Conservation (phyloP, 2,329 filamentous ascomycete genomes). For the Ustilaginoidea virens region DNA sequence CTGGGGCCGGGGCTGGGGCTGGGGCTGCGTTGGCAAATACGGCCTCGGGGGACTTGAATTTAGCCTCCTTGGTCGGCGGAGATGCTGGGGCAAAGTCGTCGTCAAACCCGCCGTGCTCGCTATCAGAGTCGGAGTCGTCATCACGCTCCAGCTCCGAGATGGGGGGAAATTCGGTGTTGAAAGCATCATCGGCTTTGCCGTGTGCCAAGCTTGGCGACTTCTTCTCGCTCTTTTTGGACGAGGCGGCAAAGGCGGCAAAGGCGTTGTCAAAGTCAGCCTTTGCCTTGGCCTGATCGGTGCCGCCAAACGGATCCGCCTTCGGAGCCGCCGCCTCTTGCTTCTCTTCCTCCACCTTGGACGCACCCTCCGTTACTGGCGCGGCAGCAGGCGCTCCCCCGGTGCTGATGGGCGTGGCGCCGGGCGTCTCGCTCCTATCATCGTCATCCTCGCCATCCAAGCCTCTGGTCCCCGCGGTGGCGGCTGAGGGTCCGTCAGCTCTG, state of each 20-base stretch:
- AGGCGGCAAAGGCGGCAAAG: slow-evolving; percentile 57
- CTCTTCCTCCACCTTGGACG: slow-evolving; percentile 7
- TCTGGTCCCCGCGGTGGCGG: slow-evolving; percentile 4
- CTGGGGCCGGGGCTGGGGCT: not conserved
- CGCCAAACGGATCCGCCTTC: slow-evolving; percentile 33
- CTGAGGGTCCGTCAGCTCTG: slow-evolving; percentile 33
- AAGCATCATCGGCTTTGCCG: slow-evolving; percentile 31
- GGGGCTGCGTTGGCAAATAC: not conserved
- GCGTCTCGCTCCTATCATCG: slow-evolving; percentile 10
- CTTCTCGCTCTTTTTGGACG: slow-evolving; percentile 37
- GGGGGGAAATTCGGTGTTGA: slow-evolving; percentile 76
- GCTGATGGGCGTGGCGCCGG: slow-evolving; percentile 12
- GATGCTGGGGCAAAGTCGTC: slow-evolving; percentile 72
- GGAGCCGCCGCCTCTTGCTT: slow-evolving; percentile 7
- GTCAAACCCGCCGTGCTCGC: slow-evolving; percentile 72
- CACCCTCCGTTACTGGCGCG: slow-evolving; percentile 6
- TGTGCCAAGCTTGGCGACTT: slow-evolving; percentile 13
- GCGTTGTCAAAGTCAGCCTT: slow-evolving; percentile 78
- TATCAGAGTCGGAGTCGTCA: slow-evolving; percentile 69
- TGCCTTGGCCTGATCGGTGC: slow-evolving; percentile 39
- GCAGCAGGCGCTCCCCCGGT: slow-evolving; percentile 10
- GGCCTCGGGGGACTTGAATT: slow-evolving; percentile 5
- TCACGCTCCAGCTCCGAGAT: slow-evolving; percentile 76
- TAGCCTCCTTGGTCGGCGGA: slow-evolving; percentile 20
- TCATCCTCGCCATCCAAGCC: slow-evolving; percentile 9